Conservation (phyloP, 2,329 filamentous ascomycete genomes). For the Davidsoniella virescens region DNA sequence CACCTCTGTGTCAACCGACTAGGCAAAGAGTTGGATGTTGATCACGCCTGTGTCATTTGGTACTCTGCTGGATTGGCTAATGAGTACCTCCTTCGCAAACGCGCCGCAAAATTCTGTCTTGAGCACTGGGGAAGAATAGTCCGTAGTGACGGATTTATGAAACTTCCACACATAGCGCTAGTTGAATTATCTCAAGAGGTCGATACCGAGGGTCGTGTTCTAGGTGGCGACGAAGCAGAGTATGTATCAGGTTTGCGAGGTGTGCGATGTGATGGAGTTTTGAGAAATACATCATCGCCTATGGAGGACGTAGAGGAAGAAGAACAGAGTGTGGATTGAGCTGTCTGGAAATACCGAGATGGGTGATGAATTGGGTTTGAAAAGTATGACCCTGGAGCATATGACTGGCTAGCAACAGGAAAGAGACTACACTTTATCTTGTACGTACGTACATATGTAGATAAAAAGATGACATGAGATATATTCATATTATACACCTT, state of each 20-base stretch:
- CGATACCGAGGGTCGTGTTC: slow-evolving; percentile 78
- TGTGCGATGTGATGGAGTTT: slow-evolving; percentile 19
- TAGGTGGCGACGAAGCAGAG: slow-evolving; percentile 70
- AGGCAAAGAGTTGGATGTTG: slow-evolving; percentile 78
- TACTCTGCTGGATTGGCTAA: slow-evolving; percentile 79
- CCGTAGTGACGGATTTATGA: slow-evolving; percentile 71
- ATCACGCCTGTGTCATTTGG: slow-evolving; percentile 92
- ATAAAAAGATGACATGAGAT: too few species aligned
- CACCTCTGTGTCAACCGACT: slow-evolving; percentile 82
- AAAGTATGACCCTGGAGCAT: too few species aligned
- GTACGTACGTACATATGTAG: too few species aligned
- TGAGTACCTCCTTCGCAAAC: slow-evolving; percentile 84
- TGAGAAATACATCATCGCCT: slow-evolving; percentile 39
- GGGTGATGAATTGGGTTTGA: too few species aligned
- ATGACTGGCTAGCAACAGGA: too few species aligned
- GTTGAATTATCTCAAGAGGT: slow-evolving; percentile 89
- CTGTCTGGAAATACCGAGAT: not conserved
- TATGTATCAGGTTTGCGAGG: slow-evolving; percentile 35
- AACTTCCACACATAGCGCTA: slow-evolving; percentile 59
- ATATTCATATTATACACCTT: too few species aligned
- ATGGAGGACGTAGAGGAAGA: slow-evolving; percentile 40
- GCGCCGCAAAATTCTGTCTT: slow-evolving; percentile 77
- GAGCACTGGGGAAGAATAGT: slow-evolving; percentile 92
- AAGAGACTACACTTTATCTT: too few species aligned
- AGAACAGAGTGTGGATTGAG: not conserved